Conservation (phyloP, 106 monocot genomes). For the Allium fistulosum region DNA sequence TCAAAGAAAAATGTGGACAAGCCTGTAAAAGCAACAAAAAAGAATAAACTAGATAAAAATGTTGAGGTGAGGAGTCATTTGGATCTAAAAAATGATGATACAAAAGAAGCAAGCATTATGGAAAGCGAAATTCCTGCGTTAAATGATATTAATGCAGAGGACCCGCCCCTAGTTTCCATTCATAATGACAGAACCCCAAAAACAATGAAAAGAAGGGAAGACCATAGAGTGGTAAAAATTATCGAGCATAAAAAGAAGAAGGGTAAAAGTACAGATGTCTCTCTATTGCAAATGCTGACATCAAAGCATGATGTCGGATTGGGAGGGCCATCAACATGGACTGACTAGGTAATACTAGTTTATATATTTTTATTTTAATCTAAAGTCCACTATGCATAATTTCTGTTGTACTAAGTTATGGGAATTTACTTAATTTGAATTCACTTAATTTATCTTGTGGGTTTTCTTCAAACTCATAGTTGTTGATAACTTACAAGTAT, state of each 20-base stretch:
- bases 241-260: constrained; percentile 26
- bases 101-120: constrained; percentile 9
- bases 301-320: neutral
- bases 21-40: constrained; percentile 9
- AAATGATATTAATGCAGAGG: constrained; percentile 28
- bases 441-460: no score
- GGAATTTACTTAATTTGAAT: no score
- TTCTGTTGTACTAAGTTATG: no score
- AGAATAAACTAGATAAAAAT: neutral
- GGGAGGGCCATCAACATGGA: constrained; percentile 8
- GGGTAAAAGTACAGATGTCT: constrained; percentile 3
- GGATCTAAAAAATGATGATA: neutral
- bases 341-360: neutral
- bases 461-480: no score
- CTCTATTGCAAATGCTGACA: neutral
- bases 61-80: constrained; percentile 1
- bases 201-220: neutral
- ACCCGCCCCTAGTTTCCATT: neutral
- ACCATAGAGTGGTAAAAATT: neutral
- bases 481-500: no score
- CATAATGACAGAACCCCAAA: neutral
- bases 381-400: no score
- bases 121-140: neutral
- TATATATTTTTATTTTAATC: no score
- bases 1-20: constrained; percentile 13